These are phyloP conservation scores for Nelumbo lutea DNA, from an alignment of 164 flowering plant species.

Conservation along the genomic window DNA sequence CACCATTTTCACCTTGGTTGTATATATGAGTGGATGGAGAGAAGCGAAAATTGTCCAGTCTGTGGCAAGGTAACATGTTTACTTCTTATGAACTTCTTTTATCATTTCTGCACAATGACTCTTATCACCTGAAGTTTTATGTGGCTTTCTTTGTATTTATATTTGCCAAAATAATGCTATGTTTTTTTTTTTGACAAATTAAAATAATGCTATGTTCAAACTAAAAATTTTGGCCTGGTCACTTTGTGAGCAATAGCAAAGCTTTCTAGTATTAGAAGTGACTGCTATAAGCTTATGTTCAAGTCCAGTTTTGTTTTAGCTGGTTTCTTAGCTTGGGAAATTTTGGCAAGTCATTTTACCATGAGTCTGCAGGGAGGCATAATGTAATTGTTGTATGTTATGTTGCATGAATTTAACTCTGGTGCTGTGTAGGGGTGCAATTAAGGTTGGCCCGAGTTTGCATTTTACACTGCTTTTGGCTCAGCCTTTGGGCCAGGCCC, in stretches of 20 bases:
- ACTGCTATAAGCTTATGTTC: background rate
- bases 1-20: constrained; percentile 26
- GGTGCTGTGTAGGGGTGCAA: background rate
- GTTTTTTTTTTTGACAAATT: background rate
- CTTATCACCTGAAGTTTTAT: background rate
- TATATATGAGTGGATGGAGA: constrained; percentile 29
- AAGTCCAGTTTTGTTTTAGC: background rate
- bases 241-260: background rate
- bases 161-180: background rate
- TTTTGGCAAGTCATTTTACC: too few species aligned
- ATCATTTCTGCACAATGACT: background rate
- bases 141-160: background rate
- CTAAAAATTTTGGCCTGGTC: background rate
- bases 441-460: too few species aligned
- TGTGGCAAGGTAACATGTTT: constrained; percentile 16
- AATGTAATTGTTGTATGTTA: background rate
- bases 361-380: too few species aligned
- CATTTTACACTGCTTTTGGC: too few species aligned
- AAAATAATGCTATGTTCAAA: background rate
- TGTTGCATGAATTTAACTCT: background rate
- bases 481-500: too few species aligned
- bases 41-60: constrained; percentile 25
- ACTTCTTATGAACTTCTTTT: background rate
- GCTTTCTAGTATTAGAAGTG: background rate
- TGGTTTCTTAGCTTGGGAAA: too few species aligned